Evolutionary conservation across 805 yeast genomes (phyloP).

Genomic region (Lipomyces orientalis): DNA sequence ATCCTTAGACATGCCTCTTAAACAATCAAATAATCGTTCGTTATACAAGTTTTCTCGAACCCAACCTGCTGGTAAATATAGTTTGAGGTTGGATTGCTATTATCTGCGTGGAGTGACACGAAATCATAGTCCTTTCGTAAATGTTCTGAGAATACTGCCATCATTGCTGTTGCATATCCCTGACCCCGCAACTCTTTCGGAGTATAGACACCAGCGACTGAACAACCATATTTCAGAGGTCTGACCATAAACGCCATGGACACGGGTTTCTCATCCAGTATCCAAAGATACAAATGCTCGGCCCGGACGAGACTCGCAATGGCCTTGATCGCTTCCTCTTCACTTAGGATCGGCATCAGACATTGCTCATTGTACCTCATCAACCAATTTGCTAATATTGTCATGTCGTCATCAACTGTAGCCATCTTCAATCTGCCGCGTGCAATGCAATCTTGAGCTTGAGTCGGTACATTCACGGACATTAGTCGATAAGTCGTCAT

Average conservation of each 20-base stretch:
- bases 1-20: neutral
- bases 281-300: neutral
- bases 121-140: neutral
- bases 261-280: neutral
- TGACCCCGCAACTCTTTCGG: neutral
- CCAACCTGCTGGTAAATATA: neutral
- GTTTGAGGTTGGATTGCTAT: neutral
- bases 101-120: neutral
- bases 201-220: neutral
- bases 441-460: neutral
- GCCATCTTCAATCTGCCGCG: neutral
- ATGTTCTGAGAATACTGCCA: conserved; percentile 1
- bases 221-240: neutral
- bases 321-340: neutral
- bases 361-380: neutral
- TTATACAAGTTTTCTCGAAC: neutral
- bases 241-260: neutral
- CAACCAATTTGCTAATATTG: neutral
- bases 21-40: neutral
- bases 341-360: neutral
- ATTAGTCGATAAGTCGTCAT: neutral
- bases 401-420: neutral
- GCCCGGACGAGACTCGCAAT: neutral
- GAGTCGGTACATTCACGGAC: neutral
- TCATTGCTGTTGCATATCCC: conserved; percentile 1